Percentiles rank a stretch among this genome's conserved stretches.
phyloP scores from a whole-genome alignment of 2,329 filamentous ascomycete species.

The Endothia cerciana region DNA sequence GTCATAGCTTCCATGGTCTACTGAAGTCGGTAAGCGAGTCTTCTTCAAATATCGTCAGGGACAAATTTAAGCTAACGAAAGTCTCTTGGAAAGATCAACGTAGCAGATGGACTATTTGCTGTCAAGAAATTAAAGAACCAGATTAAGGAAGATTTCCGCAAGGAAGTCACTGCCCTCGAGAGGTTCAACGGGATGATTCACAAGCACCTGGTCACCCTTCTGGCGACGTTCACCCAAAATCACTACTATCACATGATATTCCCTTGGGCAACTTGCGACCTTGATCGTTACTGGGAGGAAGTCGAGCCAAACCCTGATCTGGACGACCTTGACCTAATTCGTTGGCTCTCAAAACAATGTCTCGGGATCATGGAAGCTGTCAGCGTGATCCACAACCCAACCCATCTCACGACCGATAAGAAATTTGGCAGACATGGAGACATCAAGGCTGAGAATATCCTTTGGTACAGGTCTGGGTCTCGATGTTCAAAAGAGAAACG shows the following conservation, averaged over 20 bases:
- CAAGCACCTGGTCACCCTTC: slow-evolving; percentile 16
- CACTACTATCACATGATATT: slow-evolving; percentile 19
- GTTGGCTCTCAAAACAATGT: slow-evolving; percentile 20
- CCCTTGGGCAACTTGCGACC: slow-evolving; percentile 19
- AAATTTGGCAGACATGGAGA: slow-evolving; percentile 31
- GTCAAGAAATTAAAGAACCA: slow-evolving; percentile 6
- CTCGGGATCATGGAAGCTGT: slow-evolving; percentile 18
- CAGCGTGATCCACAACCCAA: slow-evolving; percentile 13
- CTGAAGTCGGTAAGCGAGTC: slow-evolving; percentile 4
- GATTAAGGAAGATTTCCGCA: neutral
- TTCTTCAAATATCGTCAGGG: neutral
- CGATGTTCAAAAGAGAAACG: neutral
- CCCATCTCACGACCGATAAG: neutral
- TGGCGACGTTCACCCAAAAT: neutral
- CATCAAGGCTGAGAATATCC: slow-evolving; percentile 34
- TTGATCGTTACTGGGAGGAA: slow-evolving; percentile 6
- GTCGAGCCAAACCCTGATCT: neutral
- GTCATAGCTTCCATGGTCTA: slow-evolving; percentile 10
- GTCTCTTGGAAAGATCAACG: slow-evolving; percentile 15
- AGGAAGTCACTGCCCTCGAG: slow-evolving; percentile 6
- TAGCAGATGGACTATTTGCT: slow-evolving; percentile 13
- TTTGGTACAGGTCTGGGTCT: slow-evolving; percentile 27
- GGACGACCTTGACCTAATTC: neutral
- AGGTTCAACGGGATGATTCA: slow-evolving; percentile 14
- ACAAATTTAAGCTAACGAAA: neutral